Evolutionary conservation across 179 eudicot species (phyloP).

Genomic region (Silene vulgaris): DNA sequence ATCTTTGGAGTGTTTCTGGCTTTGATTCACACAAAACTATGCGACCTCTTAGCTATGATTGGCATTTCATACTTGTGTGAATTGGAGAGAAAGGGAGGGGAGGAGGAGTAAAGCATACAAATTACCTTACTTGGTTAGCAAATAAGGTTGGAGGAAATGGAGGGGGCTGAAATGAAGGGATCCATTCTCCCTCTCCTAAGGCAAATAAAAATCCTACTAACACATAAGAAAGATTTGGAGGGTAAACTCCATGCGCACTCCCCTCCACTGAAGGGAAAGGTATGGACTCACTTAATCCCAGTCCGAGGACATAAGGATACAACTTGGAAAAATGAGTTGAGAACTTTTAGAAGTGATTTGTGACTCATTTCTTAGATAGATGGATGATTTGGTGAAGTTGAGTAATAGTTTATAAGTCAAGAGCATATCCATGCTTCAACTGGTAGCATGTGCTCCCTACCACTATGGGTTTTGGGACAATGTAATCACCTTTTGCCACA

Average conservation of each 20-base stretch:
- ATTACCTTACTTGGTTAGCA: too few species aligned
- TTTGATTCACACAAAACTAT: neutral
- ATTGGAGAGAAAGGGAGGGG: too few species aligned
- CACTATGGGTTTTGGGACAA: neutral
- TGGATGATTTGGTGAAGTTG: neutral
- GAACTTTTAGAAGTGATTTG: neutral
- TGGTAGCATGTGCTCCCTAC: constrained; percentile 4
- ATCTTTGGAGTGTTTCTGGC: neutral
- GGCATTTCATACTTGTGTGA: neutral
- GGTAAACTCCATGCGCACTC: too few species aligned
- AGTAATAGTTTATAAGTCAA: neutral
- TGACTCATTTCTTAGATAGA: neutral
- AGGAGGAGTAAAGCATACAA: too few species aligned
- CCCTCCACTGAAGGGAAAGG: neutral
- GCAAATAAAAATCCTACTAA: too few species aligned
- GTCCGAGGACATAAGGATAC: neutral
- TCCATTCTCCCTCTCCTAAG: too few species aligned
- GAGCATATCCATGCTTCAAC: neutral
- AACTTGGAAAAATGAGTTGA: neutral
- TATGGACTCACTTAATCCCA: neutral
- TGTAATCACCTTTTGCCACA: neutral
- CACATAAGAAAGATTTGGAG: too few species aligned
- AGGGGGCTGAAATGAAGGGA: too few species aligned
- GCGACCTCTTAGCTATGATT: neutral
- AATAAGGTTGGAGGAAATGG: too few species aligned